These are phyloP conservation scores for Prinsepia uniflora DNA, from an alignment of 306 rosid species.

Conservation along the genomic window DNA sequence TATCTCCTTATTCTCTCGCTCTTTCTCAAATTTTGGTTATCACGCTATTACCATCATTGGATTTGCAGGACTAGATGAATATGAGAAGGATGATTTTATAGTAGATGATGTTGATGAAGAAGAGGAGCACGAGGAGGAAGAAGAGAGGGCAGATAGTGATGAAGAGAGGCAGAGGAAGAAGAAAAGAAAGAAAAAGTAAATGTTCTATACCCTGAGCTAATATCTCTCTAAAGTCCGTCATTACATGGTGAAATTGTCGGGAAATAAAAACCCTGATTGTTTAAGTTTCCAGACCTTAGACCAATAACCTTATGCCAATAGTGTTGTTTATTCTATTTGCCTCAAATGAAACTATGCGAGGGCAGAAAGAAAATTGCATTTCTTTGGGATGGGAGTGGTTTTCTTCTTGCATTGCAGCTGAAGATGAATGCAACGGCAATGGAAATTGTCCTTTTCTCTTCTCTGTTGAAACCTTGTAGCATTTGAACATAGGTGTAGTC, in stretches of 20 bases:
- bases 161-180: slow-evolving; percentile 94
- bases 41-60: background rate
- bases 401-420: background rate
- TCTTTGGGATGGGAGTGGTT: background rate
- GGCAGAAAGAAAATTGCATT: background rate
- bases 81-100: slow-evolving; percentile 94
- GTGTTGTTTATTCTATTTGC: background rate
- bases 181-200: slow-evolving; percentile 86
- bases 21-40: background rate
- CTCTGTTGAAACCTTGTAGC: background rate
- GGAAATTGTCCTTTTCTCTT: background rate
- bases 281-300: background rate
- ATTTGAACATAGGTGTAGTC: background rate
- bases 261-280: background rate
- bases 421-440: background rate
- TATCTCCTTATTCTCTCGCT: too few species aligned
- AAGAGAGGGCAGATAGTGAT: slow-evolving; percentile 72
- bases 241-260: background rate
- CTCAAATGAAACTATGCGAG: background rate
- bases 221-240: background rate
- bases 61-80: slow-evolving; percentile 74
- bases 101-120: slow-evolving; percentile 91
- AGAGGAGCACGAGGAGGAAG: slow-evolving; percentile 65
- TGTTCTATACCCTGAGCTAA: slow-evolving; percentile 11
- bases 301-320: background rate